Evolutionary conservation across 345 rosid species (phyloP).

Genomic region (Sisymbrium irio): DNA sequence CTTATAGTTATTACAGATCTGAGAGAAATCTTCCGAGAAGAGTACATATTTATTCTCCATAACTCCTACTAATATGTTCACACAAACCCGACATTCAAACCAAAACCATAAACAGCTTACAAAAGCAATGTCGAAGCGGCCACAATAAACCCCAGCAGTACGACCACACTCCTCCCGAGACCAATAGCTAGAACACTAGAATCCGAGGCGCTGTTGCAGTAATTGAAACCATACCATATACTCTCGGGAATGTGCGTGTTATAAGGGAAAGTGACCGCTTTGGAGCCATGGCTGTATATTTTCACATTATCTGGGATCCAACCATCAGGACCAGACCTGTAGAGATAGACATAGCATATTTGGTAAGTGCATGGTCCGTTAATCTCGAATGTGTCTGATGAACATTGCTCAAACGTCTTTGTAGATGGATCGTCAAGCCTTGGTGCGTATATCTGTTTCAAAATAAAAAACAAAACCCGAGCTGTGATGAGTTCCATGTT

Average conservation of each 20-base stretch:
- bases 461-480: neutral
- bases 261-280: constrained; percentile 53
- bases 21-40: neutral
- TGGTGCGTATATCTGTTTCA: constrained; percentile 67
- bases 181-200: constrained; percentile 30
- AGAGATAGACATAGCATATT: constrained; percentile 75
- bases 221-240: constrained; percentile 77
- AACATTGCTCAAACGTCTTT: constrained; percentile 67
- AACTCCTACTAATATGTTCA: constrained; percentile 33
- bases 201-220: constrained; percentile 52
- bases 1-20: constrained; percentile 19
- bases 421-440: constrained; percentile 70
- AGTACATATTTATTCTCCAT: constrained; percentile 27
- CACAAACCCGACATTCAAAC: constrained; percentile 9
- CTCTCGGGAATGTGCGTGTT: constrained; percentile 54
- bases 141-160: constrained; percentile 31
- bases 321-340: constrained; percentile 75
- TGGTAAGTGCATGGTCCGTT: constrained; percentile 72
- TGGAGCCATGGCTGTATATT: constrained; percentile 43
- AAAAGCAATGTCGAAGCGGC: constrained; percentile 14
- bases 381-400: constrained; percentile 69
- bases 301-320: constrained; percentile 73
- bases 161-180: constrained; percentile 13
- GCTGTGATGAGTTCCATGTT: neutral
- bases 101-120: constrained; percentile 11